phyloP scores from a whole-genome alignment of 345 rosid genomes.

The Theobroma cacao region DNA sequence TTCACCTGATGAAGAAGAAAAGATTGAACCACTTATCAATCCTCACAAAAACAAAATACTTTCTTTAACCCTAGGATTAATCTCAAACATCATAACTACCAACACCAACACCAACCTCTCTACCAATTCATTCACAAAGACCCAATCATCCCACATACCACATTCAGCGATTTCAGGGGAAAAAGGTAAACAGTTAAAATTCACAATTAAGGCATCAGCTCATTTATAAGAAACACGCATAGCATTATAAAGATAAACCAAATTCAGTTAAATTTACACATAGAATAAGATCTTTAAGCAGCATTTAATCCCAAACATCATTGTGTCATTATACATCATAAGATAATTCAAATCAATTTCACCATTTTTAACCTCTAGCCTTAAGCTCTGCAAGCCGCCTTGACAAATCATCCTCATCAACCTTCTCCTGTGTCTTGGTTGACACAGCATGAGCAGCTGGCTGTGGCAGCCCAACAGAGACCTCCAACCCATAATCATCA shows the following conservation, averaged over 20 bases:
- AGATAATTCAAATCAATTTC: neutral
- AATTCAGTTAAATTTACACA: constrained; percentile 23
- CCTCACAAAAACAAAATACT: neutral
- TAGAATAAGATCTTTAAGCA: constrained; percentile 12
- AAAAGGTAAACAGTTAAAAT: neutral
- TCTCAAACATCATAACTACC: neutral
- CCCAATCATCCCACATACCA: neutral
- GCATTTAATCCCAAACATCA: neutral
- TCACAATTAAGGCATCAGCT: constrained; percentile 9
- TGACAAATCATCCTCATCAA: constrained; percentile 93
- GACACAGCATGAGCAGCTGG: constrained; percentile 90
- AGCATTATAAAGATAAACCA: neutral
- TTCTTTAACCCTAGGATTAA: neutral
- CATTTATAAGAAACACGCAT: constrained; percentile 9
- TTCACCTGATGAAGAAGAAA: neutral
- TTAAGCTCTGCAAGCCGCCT: constrained; percentile 97
- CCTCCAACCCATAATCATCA: constrained; percentile 93
- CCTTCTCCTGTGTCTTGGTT: constrained; percentile 76
- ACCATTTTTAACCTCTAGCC: constrained; percentile 56
- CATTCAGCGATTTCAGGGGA: neutral
- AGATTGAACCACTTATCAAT: neutral
- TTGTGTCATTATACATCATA: constrained; percentile 2
- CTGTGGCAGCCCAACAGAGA: constrained; percentile 96
- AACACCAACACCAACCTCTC: neutral
- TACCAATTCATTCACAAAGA: neutral